Conservation (phyloP, 768 basidiomycete species). For the Porphyrellus cyaneotinctus region DNA sequence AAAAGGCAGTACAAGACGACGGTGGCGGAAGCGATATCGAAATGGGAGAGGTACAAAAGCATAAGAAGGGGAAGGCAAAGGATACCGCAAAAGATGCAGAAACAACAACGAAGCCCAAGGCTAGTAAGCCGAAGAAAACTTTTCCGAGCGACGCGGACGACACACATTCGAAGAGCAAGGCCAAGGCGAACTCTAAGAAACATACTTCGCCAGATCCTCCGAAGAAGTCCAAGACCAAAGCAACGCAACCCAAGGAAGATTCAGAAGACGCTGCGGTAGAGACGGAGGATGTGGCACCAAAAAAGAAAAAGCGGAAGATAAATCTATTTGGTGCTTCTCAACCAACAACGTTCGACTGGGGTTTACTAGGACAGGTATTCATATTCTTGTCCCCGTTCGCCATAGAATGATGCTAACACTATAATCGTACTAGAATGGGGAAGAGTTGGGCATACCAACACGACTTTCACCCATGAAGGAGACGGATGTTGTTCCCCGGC, state of each 20-base stretch:
- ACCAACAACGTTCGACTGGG: constrained; percentile 43
- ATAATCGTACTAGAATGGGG: constrained; percentile 26
- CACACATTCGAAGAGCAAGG: constrained; percentile 13
- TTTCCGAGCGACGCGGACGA: constrained; percentile 14
- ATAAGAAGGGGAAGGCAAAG: constrained; percentile 24
- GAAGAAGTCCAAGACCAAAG: constrained; percentile 19
- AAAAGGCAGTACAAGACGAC: constrained; percentile 28
- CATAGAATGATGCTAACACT: not conserved
- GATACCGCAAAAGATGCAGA: constrained; percentile 17
- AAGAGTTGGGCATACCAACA: constrained; percentile 59
- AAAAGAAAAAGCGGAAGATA: constrained; percentile 71
- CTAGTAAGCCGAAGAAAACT: constrained; percentile 23
- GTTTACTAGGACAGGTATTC: constrained; percentile 38
- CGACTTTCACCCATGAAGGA: constrained; percentile 64
- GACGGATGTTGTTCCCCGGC: constrained; percentile 45
- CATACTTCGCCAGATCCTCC: constrained; percentile 19
- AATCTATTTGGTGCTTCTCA: constrained; percentile 50
- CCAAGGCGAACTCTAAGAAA: constrained; percentile 17
- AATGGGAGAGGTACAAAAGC: constrained; percentile 26
- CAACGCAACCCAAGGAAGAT: constrained; percentile 11
- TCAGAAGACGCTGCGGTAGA: constrained; percentile 17
- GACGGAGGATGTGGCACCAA: constrained; percentile 34
- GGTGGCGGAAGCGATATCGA: constrained; percentile 14
- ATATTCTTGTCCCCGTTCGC: constrained; percentile 24
- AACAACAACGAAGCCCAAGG: constrained; percentile 27